Evolutionary conservation across 2,329 filamentous ascomycete species (phyloP), one percentile per base, ranked within the genome.

Genomic region (Tolypocladium pustulatum): DNA sequence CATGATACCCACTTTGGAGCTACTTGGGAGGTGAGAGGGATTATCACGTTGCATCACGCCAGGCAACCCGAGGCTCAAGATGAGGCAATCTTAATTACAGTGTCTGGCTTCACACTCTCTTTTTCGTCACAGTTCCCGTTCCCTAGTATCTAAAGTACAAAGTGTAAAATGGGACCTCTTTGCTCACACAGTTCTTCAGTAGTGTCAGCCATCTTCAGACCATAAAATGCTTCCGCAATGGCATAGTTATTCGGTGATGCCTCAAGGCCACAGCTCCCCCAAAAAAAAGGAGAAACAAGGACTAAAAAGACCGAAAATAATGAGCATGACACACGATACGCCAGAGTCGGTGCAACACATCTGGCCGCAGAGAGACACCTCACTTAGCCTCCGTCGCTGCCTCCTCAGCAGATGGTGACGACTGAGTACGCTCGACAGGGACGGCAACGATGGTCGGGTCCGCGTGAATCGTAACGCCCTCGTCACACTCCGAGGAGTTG

Each of bases 381-480:
- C 49, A 60, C 60, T 68, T 59, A 34, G 58, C 57, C 34, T 68
- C 67, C 60, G 68, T 70, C 38, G 43, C 68, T 61, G 77, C 76
- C 65, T 72, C 71, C 65, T 79, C 80, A 59, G 69, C 66, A 17
- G 72, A 68, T 32, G 81, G 80, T 51, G 81, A 83, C 32, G 76
- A 78, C 62, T 77, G 72, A 63, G 76, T 73, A 66, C 76, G 78
- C 62, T 74, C 74, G 58, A 73, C 66, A 60, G 59, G 60, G 60
- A 58, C 60, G 55, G 73, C 75, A 57, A 73, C 75, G 58, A 74
- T 71, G 56, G 74, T 75, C 58, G 76, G 75, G 61, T 83, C 79
- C 54, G 80, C 76, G 61, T 78, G 76, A 64, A 83, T 76, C n/a
- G 81, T 82, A 59, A 78, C 75, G 60, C 76, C 78, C 66, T 84